phyloP scores from a whole-genome alignment of 805 yeast species.

The Teunomyces stri region DNA sequence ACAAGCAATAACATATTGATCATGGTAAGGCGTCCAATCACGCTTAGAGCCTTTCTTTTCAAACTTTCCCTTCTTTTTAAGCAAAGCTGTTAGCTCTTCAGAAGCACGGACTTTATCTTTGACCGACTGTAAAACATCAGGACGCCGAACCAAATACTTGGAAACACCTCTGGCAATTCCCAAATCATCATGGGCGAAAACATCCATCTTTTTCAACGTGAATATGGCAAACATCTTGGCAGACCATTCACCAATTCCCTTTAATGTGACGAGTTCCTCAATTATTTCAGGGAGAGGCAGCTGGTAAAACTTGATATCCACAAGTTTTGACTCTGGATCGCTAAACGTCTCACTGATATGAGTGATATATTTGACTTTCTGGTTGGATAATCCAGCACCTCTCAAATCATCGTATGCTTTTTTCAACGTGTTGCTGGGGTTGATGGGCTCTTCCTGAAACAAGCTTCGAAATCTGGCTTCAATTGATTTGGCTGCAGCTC shows the following conservation, averaged over 20 bases:
- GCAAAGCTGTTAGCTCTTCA: slow-evolving; percentile 28
- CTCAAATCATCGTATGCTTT: slow-evolving; percentile 49
- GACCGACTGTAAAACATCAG: slow-evolving; percentile 45
- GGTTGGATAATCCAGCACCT: slow-evolving; percentile 63
- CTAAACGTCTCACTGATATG: slow-evolving; percentile 54
- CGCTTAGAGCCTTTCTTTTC: slow-evolving; percentile 40
- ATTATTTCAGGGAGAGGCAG: slow-evolving; percentile 46
- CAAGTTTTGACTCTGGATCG: slow-evolving; percentile 31
- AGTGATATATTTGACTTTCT: slow-evolving; percentile 63
- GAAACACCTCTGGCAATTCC: slow-evolving; percentile 85
- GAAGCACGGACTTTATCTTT: slow-evolving; percentile 36
- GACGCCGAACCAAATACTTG: slow-evolving; percentile 54
- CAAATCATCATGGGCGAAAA: slow-evolving; percentile 75
- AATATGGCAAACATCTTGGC: slow-evolving; percentile 84
- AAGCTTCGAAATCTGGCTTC: slow-evolving; percentile 41
- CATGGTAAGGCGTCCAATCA: slow-evolving; percentile 68
- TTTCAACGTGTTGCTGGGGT: slow-evolving; percentile 46
- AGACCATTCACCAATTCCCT: slow-evolving; percentile 84
- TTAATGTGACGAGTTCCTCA: slow-evolving; percentile 49
- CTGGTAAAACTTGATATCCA: slow-evolving; percentile 36
- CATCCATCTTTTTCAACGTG: slow-evolving; percentile 62
- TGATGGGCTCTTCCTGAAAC: slow-evolving; percentile 43
- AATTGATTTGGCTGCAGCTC: slow-evolving; percentile 75
- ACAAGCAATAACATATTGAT: slow-evolving; percentile 51
- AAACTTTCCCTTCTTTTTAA: slow-evolving; percentile 36